These are phyloP conservation scores for Bipolaris oryzae DNA, from an alignment of 2,329 filamentous ascomycete genomes.

Conservation along the genomic window DNA sequence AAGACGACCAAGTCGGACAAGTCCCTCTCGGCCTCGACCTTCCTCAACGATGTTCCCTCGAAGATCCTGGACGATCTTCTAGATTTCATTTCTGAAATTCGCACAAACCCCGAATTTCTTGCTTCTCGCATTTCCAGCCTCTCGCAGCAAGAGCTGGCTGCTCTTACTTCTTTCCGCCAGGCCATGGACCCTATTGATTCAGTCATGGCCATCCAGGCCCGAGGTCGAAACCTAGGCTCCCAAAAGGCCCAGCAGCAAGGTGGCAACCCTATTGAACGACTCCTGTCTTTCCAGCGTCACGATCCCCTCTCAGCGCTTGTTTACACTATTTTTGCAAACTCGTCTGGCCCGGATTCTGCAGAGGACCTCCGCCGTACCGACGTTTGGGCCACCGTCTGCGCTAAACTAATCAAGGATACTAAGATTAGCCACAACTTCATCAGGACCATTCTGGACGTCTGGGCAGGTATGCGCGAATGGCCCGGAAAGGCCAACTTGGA, in stretches of 20 bases:
- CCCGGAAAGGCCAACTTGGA: conserved; percentile 88
- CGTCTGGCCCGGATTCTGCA: conserved; percentile 77
- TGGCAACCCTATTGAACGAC: conserved; percentile 75
- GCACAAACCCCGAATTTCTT: conserved; percentile 86
- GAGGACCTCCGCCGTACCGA: conserved; percentile 81
- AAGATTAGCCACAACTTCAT: conserved; percentile 79
- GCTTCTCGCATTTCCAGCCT: conserved; percentile 80
- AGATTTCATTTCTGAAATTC: conserved; percentile 78
- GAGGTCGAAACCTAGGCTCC: conserved; percentile 57
- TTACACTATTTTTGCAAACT: conserved; percentile 88
- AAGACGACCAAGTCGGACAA: conserved; percentile 51
- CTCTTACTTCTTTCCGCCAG: conserved; percentile 78
- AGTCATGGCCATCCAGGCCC: conserved; percentile 72
- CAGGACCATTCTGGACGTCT: conserved; percentile 83
- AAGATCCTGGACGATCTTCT: conserved; percentile 77
- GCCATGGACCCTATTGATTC: conserved; percentile 82
- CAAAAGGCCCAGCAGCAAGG: conserved; percentile 58
- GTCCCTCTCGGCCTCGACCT: conserved; percentile 52
- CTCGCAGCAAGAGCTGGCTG: conserved; percentile 74
- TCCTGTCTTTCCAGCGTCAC: conserved; percentile 86
- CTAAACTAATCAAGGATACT: conserved; percentile 77
- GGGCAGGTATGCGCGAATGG: conserved; percentile 87
- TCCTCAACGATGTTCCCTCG: conserved; percentile 72
- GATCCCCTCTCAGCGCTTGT: conserved; percentile 84
- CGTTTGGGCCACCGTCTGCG: conserved; percentile 87